These are phyloP conservation scores for Sphaerulina musiva DNA, from an alignment of 2,329 filamentous ascomycete genomes.

Conservation along the genomic window DNA sequence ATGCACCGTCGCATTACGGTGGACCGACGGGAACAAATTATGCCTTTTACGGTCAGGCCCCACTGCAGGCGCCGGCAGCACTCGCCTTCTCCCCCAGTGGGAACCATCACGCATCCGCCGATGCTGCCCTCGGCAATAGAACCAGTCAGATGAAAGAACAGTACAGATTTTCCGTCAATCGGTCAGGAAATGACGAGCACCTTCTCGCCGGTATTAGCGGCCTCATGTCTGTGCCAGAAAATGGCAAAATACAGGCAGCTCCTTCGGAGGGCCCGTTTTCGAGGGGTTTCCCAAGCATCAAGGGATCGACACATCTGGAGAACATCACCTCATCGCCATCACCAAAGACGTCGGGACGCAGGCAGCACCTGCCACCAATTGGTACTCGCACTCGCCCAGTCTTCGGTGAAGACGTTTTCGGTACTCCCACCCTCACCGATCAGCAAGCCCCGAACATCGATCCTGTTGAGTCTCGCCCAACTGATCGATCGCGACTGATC, in stretches of 20 bases:
- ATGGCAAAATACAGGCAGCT: background rate
- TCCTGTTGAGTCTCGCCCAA: background rate
- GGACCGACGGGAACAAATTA: constrained; percentile 8
- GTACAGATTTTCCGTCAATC: constrained; percentile 21
- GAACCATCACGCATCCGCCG: background rate
- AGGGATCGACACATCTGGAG: no score
- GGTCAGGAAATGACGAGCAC: no score
- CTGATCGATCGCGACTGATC: no score
- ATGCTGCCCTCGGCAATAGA: constrained; percentile 1
- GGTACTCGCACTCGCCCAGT: constrained; percentile 17
- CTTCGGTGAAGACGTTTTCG: constrained; percentile 8
- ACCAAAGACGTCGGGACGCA: background rate
- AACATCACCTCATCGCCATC: background rate
- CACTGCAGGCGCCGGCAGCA: background rate
- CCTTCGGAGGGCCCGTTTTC: background rate
- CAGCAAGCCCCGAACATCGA: background rate
- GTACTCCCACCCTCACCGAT: background rate
- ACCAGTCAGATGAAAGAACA: constrained; percentile 8
- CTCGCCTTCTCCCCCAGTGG: constrained; percentile 1
- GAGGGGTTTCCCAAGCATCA: background rate
- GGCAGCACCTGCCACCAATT: constrained; percentile 13
- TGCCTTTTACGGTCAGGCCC: constrained; percentile 8
- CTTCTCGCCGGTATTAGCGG: no score
- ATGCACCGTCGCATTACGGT: constrained; percentile 15
- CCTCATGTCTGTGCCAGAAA: background rate